Evolutionary conservation across 306 rosid species (phyloP).

Genomic region (Quercus dentata): DNA sequence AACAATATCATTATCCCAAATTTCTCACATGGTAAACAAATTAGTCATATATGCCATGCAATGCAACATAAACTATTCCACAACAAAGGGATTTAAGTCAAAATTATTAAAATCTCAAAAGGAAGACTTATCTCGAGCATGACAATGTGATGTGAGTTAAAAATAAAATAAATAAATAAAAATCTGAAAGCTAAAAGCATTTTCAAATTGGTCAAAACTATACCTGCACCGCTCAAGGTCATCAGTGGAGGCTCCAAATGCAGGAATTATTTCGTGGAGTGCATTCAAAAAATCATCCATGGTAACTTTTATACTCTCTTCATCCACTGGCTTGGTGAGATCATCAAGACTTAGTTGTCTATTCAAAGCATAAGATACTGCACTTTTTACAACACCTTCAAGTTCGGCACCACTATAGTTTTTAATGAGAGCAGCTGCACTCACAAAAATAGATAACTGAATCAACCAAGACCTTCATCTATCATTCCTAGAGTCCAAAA

Average conservation of each 20-base stretch:
- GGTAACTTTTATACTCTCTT: conserved; percentile 88
- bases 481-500: background rate
- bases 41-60: background rate
- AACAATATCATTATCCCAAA: background rate
- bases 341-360: conserved; percentile 90
- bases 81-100: background rate
- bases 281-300: conserved; percentile 96
- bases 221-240: conserved; percentile 98
- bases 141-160: background rate
- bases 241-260: conserved; percentile 97
- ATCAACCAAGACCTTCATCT: conserved; percentile 10
- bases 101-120: background rate
- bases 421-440: conserved; percentile 94
- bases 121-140: background rate
- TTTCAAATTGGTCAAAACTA: conserved; percentile 5
- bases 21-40: background rate
- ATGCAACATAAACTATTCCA: background rate
- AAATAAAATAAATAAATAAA: background rate
- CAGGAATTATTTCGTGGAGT: conserved; percentile 78
- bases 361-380: conserved; percentile 94
- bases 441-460: conserved; percentile 14
- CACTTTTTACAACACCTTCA: conserved; percentile 99
- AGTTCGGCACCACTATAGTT: conserved; percentile 99
- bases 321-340: conserved; percentile 93
- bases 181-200: conserved; percentile 13